These are phyloP conservation scores for Calamus simplicifolius DNA, from an alignment of 176 grass and related monocot genomes.

Conservation along the genomic window DNA sequence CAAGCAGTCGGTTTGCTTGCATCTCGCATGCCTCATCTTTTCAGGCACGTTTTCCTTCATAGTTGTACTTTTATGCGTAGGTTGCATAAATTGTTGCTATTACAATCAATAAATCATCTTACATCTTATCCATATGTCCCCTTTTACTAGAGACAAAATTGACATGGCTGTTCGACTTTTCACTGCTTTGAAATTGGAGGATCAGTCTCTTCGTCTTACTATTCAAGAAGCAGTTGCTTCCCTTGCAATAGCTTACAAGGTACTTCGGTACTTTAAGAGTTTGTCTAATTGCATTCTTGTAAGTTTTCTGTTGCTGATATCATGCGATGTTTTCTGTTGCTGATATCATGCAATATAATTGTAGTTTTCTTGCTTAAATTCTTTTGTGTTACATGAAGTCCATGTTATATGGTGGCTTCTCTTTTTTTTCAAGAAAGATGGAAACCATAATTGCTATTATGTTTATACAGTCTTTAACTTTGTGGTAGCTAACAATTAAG, in stretches of 20 bases:
- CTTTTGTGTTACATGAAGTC: too few relatives aligned
- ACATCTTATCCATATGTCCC: slow-evolving; percentile 1
- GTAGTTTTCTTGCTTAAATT: too few relatives aligned
- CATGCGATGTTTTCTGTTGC: too few relatives aligned
- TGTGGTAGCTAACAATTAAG: too few relatives aligned
- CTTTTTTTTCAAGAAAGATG: too few relatives aligned
- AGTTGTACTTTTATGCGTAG: slow-evolving; percentile 4
- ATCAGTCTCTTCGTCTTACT: slow-evolving; percentile 60
- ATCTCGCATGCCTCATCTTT: slow-evolving; percentile 92
- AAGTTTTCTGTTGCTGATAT: too few relatives aligned
- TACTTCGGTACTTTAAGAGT: slow-evolving; percentile 8
- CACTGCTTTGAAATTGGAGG: slow-evolving; percentile 76
- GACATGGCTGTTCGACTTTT: slow-evolving; percentile 89
- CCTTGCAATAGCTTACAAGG: slow-evolving; percentile 84
- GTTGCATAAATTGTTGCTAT: slow-evolving; percentile 14
- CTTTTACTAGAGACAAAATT: slow-evolving; percentile 68
- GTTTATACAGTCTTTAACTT: too few relatives aligned
- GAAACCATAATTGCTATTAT: too few relatives aligned
- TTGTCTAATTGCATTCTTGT: too few relatives aligned
- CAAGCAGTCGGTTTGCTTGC: slow-evolving; percentile 91
- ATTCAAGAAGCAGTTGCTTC: slow-evolving; percentile 84
- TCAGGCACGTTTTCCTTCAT: slow-evolving; percentile 40
- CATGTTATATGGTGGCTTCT: too few relatives aligned
- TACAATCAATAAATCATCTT: background rate
- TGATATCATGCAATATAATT: too few relatives aligned